phyloP scores from a whole-genome alignment of 2,329 filamentous ascomycete species.

The Plenodomus lindquistii region DNA sequence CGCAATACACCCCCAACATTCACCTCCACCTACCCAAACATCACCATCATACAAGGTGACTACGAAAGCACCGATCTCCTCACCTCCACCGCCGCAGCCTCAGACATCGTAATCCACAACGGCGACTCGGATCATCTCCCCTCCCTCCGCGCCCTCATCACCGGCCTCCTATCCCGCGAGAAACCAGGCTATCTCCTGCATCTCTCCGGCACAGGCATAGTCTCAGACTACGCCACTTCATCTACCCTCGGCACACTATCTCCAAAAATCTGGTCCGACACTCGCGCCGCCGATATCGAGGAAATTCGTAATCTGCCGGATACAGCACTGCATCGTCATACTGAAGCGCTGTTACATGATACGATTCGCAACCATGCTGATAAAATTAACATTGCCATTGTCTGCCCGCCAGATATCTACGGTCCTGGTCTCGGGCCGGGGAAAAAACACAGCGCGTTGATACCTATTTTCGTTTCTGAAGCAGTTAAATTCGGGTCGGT shows the following conservation, averaged over 20 bases:
- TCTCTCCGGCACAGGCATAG: conserved; percentile 59
- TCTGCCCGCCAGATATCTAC: conserved; percentile 69
- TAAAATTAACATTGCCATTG: conserved; percentile 50
- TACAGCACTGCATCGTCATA: too few species aligned
- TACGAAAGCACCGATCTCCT: conserved; percentile 52
- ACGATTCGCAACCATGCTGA: conserved; percentile 32
- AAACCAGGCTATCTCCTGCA: conserved; percentile 55
- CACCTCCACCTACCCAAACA: conserved; percentile 42
- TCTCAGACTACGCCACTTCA: conserved; percentile 55
- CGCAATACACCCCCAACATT: conserved; percentile 42
- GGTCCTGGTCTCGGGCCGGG: conserved; percentile 53
- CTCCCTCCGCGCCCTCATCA: conserved; percentile 52
- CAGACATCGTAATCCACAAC: conserved; percentile 55
- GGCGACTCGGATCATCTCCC: conserved; percentile 34
- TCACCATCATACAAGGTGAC: conserved; percentile 54
- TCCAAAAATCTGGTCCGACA: too few species aligned
- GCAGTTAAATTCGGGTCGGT: conserved; percentile 49
- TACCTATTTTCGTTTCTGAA: conserved; percentile 46
- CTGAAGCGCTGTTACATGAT: too few species aligned
- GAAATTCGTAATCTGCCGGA: too few species aligned
- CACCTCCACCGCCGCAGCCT: conserved; percentile 50
- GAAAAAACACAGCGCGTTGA: conserved; percentile 49
- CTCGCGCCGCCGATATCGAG: too few species aligned
- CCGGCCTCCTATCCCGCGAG: conserved; percentile 53
- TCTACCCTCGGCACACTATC: too few species aligned